These are phyloP conservation scores for Podila epicladia DNA, from an alignment of 192 early-diverging fungal genomes.

Conservation along the genomic window DNA sequence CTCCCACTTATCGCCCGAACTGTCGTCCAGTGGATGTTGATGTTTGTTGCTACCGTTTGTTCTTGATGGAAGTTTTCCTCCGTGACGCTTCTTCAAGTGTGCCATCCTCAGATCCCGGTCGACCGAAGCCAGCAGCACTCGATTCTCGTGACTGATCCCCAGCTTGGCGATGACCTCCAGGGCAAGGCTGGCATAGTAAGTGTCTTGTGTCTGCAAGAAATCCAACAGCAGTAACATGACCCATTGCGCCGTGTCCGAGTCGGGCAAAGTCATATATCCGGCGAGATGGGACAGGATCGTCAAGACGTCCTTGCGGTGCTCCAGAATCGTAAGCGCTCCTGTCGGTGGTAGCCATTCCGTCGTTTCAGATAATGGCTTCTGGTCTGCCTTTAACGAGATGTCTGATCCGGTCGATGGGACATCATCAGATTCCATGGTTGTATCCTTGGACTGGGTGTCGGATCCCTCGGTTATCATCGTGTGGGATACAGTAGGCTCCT, in stretches of 20 bases:
- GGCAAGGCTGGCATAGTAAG: constrained; percentile 68
- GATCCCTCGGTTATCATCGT: neutral
- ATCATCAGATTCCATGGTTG: neutral
- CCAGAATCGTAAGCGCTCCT: constrained; percentile 55
- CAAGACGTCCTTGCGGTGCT: constrained; percentile 71
- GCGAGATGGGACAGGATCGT: constrained; percentile 73
- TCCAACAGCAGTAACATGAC: constrained; percentile 60
- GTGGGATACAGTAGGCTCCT: neutral
- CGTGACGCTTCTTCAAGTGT: constrained; percentile 12
- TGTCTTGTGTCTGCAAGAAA: constrained; percentile 65
- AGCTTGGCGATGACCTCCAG: constrained; percentile 72
- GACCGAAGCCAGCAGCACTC: constrained; percentile 51
- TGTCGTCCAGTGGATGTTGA: neutral
- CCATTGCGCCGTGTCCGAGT: constrained; percentile 42
- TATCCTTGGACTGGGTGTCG: constrained; percentile 4
- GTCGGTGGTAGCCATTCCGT: constrained; percentile 24
- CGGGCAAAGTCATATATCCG: constrained; percentile 55
- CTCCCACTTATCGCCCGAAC: constrained; percentile 25
- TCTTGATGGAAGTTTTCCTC: constrained; percentile 6
- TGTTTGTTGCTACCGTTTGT: neutral
- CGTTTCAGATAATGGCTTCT: neutral
- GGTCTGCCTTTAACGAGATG: neutral
- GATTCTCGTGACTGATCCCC: constrained; percentile 66
- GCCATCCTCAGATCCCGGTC: constrained; percentile 24
- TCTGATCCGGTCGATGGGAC: neutral